phyloP scores from a whole-genome alignment of 331 rosid species.

The Dryas integrifolia region DNA sequence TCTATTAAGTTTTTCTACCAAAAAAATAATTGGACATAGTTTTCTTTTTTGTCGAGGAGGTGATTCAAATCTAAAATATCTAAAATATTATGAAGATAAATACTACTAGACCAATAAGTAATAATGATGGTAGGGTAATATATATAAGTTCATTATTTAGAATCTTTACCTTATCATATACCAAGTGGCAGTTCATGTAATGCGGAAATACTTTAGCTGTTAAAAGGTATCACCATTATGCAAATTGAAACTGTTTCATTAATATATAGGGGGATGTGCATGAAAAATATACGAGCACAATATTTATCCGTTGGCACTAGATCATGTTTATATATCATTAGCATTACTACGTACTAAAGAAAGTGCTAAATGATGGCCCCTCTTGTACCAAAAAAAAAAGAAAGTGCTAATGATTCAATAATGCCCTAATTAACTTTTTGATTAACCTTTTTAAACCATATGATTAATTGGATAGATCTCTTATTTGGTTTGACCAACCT shows the following conservation, averaged over 20 bases:
- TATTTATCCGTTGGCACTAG: background rate
- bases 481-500: background rate
- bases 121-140: too few relatives aligned
- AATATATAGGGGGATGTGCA: too few relatives aligned
- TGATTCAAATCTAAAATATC: too few relatives aligned
- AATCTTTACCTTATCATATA: too few relatives aligned
- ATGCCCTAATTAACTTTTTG: background rate
- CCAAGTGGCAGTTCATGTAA: background rate
- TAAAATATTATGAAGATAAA: too few relatives aligned
- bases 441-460: background rate
- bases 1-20: too few relatives aligned
- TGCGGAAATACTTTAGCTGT: background rate
- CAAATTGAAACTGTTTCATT: background rate
- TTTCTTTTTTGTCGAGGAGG: too few relatives aligned
- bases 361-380: background rate
- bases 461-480: background rate
- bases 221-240: background rate
- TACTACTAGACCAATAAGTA: too few relatives aligned
- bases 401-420: background rate
- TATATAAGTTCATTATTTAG: too few relatives aligned
- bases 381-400: background rate
- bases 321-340: background rate
- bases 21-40: too few relatives aligned
- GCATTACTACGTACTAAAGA: background rate
- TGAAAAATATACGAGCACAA: background rate